Evolutionary conservation across 345 rosid species (phyloP), one percentile per base, ranked within the genome.

Genomic region (Populus davidiana): DNA sequence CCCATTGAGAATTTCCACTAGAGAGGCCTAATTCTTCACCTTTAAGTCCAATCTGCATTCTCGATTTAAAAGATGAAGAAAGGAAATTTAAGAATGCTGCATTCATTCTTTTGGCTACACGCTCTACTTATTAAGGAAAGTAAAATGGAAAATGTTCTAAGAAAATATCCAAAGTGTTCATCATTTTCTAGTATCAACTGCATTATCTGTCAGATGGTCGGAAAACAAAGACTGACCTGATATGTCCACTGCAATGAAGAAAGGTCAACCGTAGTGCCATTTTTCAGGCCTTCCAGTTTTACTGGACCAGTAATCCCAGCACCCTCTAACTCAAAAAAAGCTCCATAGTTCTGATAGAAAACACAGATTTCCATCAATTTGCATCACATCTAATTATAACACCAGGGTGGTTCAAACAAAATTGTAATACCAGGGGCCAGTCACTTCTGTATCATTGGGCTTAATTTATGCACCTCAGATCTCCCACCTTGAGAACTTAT

Each of bases 261-360:
- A 70, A 93, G 89, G 85, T 93, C 94, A 6, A 83, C 49, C 54
- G 85, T 80, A 77, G 78, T 82, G 71, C 92, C 93, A 70, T 84
- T 86, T 56, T 86, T 85, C 47, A 83, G 86, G 33, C 87, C 89
- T 82, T 88, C 85, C 79, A 93, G 81, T 68, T 83, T 87, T 81
- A 96, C 97, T 18, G 99, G 99, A 80, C 98, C 97, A 13, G 92
- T 93, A 72, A 96, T 81, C 77, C 99, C 99, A 2, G 99, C 99
- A 38, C 96, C 96, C 3, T 5, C 9, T 79, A 77, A 77, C 81
- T 96, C 98, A 74, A 76, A 96, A 78, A 93, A 93, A 47, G 98
- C 90, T 83, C 99, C 98, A 63, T 93, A 93, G 72, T 96, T 93
- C 99, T 95, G 96, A 21, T 56, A 70, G 17, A 76, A 23, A 80